Conservation (phyloP, 306 rosid genomes). For the Astragalus membranaceus region DNA sequence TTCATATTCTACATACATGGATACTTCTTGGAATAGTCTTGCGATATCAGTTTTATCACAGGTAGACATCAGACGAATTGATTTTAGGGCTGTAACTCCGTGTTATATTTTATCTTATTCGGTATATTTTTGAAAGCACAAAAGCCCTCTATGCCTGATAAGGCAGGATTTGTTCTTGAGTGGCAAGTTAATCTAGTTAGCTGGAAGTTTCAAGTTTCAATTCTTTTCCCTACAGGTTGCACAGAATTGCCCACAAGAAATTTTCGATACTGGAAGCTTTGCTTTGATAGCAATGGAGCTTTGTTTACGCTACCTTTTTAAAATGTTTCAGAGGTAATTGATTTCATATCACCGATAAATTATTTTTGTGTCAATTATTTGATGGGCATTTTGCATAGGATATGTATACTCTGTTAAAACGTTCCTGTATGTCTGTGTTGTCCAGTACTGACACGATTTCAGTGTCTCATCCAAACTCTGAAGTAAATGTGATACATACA, state of each 20-base stretch:
- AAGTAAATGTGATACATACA: conserved; percentile 43
- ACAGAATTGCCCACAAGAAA: conserved; percentile 69
- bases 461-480: conserved; percentile 33
- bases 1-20: conserved; percentile 70
- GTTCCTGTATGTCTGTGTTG: conserved; percentile 24
- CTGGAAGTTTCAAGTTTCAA: conserved; percentile 20
- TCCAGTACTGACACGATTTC: conserved; percentile 42
- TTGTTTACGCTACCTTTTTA: conserved; percentile 54
- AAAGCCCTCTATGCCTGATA: not conserved
- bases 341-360: not conserved
- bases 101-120: conserved; percentile 2
- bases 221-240: conserved; percentile 57
- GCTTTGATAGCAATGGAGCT: conserved; percentile 61
- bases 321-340: conserved; percentile 54
- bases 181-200: conserved; percentile 8
- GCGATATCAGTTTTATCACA: conserved; percentile 67
- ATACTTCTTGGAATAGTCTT: conserved; percentile 72
- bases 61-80: conserved; percentile 38
- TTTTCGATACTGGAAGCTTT: conserved; percentile 53
- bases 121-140: not conserved
- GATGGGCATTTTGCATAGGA: not conserved
- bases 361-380: not conserved
- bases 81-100: conserved; percentile 10
- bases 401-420: conserved; percentile 21
- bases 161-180: conserved; percentile 9